Percentiles rank a stretch among this genome's conserved stretches.
These are phyloP conservation scores for Monosporozyma unispora DNA, from an alignment of 805 yeast species.

Conservation along the genomic window DNA sequence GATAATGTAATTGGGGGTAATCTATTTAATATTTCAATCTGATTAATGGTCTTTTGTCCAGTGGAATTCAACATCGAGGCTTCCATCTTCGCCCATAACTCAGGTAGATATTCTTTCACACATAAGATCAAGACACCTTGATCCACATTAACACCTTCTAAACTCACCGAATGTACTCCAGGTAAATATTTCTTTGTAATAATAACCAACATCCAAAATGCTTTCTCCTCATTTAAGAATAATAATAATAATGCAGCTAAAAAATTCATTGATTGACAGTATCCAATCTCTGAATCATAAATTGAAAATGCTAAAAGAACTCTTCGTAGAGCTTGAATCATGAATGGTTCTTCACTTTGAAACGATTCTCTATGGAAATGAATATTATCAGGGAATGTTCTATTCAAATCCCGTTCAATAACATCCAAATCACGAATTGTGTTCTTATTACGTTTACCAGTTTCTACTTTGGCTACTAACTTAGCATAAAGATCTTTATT, in stretches of 20 bases:
- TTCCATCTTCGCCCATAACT: slow-evolving; percentile 55
- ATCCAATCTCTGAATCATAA: slow-evolving; percentile 83
- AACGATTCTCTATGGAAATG: slow-evolving; percentile 50
- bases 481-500: slow-evolving; percentile 70
- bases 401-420: slow-evolving; percentile 83
- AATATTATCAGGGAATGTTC: slow-evolving; percentile 92
- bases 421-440: slow-evolving; percentile 61
- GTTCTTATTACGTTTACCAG: slow-evolving; percentile 34
- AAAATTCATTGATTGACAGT: slow-evolving; percentile 91
- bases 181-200: slow-evolving; percentile 79
- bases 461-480: slow-evolving; percentile 48
- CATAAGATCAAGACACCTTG: slow-evolving; percentile 91
- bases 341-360: slow-evolving; percentile 43
- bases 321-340: slow-evolving; percentile 64
- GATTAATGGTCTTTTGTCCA: slow-evolving; percentile 2
- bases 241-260: slow-evolving; percentile 77
- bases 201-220: slow-evolving; percentile 94
- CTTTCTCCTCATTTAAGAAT: slow-evolving; percentile 80
- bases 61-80: slow-evolving; percentile 11
- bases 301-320: slow-evolving; percentile 77
- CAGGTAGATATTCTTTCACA: slow-evolving; percentile 72
- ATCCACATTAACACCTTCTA: slow-evolving; percentile 91
- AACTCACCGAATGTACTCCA: slow-evolving; percentile 77
- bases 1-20: slow-evolving; percentile 87
- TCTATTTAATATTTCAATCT: slow-evolving; percentile 49